A percentile compares a stretch with the other conserved stretches of the same genome.
These are phyloP conservation scores for Pseudomicrostroma phylloplanum DNA, from an alignment of 1,284 basidiomycete genomes.

Conservation along the genomic window DNA sequence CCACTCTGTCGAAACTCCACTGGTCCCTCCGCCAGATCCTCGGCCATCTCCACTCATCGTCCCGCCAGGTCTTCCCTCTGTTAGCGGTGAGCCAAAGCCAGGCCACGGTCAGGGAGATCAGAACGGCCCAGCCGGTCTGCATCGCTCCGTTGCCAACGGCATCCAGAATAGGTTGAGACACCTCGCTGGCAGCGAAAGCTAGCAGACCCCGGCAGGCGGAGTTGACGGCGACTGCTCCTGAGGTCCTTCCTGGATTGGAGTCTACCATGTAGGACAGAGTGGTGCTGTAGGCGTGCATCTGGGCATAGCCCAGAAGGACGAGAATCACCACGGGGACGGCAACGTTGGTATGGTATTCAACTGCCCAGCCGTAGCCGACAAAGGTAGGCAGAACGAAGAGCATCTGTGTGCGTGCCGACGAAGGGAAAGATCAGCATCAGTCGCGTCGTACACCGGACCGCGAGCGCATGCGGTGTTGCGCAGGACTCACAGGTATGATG, in stretches of 20 bases:
- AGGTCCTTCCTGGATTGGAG: slow-evolving; percentile 66
- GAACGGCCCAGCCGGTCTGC: slow-evolving; percentile 20
- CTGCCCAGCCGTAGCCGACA: slow-evolving; percentile 71
- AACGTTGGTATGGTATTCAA: slow-evolving; percentile 57
- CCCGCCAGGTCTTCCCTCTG: slow-evolving; percentile 12
- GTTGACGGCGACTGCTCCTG: slow-evolving; percentile 64
- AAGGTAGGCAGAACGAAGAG: slow-evolving; percentile 52
- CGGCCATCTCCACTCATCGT: slow-evolving; percentile 15
- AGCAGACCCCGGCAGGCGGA: slow-evolving; percentile 64
- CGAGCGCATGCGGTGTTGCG: no score
- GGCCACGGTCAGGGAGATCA: slow-evolving; percentile 6
- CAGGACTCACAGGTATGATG: slow-evolving; percentile 25
- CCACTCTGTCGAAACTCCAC: no score
- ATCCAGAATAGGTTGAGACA: slow-evolving; percentile 63
- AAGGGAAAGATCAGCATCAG: no score
- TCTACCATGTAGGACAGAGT: slow-evolving; percentile 58
- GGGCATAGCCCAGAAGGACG: slow-evolving; percentile 27
- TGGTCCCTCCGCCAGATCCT: neutral
- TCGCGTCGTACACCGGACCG: no score
- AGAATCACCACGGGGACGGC: slow-evolving; percentile 17
- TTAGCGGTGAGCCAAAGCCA: slow-evolving; percentile 1
- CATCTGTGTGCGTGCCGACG: neutral
- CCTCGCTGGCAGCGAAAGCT: slow-evolving; percentile 66
- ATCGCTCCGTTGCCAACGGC: slow-evolving; percentile 17
- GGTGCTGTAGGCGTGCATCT: slow-evolving; percentile 65